Base-by-base conservation (phyloP, 306 rosid genomes). In the Cicer cuneatum region DNA sequence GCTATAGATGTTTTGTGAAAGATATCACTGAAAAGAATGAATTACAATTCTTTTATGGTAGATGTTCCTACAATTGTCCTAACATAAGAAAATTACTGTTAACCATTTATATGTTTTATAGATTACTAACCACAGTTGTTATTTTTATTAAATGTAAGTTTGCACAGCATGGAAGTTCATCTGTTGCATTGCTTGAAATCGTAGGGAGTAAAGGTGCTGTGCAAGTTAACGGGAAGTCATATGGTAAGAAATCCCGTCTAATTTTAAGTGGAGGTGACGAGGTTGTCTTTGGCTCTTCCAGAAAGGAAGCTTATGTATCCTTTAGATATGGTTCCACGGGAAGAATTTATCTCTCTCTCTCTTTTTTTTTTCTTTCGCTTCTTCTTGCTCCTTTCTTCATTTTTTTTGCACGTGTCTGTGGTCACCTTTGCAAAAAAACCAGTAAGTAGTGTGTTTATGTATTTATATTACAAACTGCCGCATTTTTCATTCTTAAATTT, bases 301-400 rank as follows among this genome's bases (percentile, higher is more conserved):
- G 89, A 77, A 92, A 84, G 78, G 93, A 92, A 83, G 90, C 97
- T 68, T 95, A 95, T 81, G 99, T 95, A 95, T 95, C 99, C 99
- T 95, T 86, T 81, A 49, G 67, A 21, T 60, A 69, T 56, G 66
- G 49, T 80, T 72, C 53, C 47, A n/a, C 10, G 6, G 43, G 53
- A 75, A 78, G 66, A 58, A 38, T 59, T 63, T 35, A 11, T 62
- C 48, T 7, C n/a, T n/a, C n/a, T n/a, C n/a, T n/a, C n/a, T n/a
- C n/a, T 29, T 29, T 35, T 58, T 71, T 40, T 14, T 40, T 69
- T 45, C 37, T 59, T 43, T 24, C n/a, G 60, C 43, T 53, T 45
- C 52, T 77, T 42, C 37, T 77, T 69, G 29, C 29, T 75, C 21
- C 40, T 71, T 45, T 59, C 8, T 75, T 77, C 69, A 41, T 41